Conservation (phyloP, 352 stramenopile genomes). For the Phytophthora lateralis region DNA sequence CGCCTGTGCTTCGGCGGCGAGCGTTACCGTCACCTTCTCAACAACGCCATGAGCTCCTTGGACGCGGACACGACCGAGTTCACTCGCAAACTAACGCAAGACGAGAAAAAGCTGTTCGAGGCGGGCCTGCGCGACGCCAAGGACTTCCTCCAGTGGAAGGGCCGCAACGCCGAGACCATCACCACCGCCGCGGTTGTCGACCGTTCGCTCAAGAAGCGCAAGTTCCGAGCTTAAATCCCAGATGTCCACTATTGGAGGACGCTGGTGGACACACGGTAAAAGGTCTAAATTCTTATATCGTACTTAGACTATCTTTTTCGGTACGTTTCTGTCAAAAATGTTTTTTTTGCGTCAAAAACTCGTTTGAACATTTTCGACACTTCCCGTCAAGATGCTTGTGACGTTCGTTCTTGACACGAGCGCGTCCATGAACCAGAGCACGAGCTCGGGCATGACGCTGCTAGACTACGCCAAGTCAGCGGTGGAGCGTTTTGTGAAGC, state of each 20-base stretch:
- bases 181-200: slow-evolving; percentile 57
- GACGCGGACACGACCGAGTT: slow-evolving; percentile 88
- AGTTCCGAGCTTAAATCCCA: slow-evolving; percentile 32
- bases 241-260: neutral
- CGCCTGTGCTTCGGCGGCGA: slow-evolving; percentile 76
- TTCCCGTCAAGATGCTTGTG: slow-evolving; percentile 65
- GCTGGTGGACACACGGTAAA: no score
- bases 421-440: slow-evolving; percentile 91
- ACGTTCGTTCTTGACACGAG: slow-evolving; percentile 92
- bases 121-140: slow-evolving; percentile 66
- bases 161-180: slow-evolving; percentile 71
- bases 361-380: no score
- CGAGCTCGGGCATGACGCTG: slow-evolving; percentile 88
- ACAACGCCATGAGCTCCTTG: slow-evolving; percentile 86
- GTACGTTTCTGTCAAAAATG: no score
- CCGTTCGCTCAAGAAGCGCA: slow-evolving; percentile 66
- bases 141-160: slow-evolving; percentile 84
- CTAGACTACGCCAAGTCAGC: slow-evolving; percentile 90
- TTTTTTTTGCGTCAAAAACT: no score
- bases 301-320: neutral
- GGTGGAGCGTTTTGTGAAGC: slow-evolving; percentile 89
- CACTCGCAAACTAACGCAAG: slow-evolving; percentile 69
- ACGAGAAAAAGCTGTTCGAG: slow-evolving; percentile 74
- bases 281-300: neutral
- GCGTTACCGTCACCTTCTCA: slow-evolving; percentile 76